Evolutionary conservation across 2,329 filamentous ascomycete genomes (phyloP), one percentile per base, ranked within the genome.

Genomic region (Ophiognomonia clavigignenti-juglandacearum): DNA sequence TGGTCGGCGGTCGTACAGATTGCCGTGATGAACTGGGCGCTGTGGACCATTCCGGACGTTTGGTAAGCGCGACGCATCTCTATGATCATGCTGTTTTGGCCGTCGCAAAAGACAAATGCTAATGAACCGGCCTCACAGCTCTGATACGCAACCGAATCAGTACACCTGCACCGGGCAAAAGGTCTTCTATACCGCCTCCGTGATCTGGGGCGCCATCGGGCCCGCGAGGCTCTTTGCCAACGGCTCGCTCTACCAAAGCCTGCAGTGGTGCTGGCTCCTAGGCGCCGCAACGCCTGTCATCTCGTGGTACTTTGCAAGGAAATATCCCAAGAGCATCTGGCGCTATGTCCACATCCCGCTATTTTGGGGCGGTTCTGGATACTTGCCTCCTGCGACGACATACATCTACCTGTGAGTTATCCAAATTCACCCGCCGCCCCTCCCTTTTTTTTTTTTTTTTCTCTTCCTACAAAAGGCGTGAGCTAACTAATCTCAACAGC

Each of bases 151-250:
- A 47, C 68, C 76, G 37, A 69, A 78, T 57, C 72, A 75, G 55
- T 83, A 82, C 61, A 78, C 70, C 4, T 80, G 77, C 57, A 72
- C 76, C 7, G 69, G 70, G 43, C 74, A 73, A 41, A 73, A 70
- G 48, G 75, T 78, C 46, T 78, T 78, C 64, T 88, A 84, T 68
- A 86, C 81, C 1, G 80, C 81, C 2, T 86, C 83, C 4, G 72
- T 87, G 40, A 78, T 87, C 57, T 87, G 84, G 85, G 85, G 85
- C 48, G 75, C 82, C 46, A 86, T 89, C 50, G 85, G 86, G 1
- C 85, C 85, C 0, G 67, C 71, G 2, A 78, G 85, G 39, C 84
- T 89, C 61, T 89, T 88, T 63, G 80, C 77, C 36, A 67, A 74
- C 2, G 73, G 73, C 2, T 75, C 80, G 19, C 68, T 86, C 7